Base-by-base conservation (phyloP, 805 yeast species). In the Lipomyces yamanashiensis region DNA sequence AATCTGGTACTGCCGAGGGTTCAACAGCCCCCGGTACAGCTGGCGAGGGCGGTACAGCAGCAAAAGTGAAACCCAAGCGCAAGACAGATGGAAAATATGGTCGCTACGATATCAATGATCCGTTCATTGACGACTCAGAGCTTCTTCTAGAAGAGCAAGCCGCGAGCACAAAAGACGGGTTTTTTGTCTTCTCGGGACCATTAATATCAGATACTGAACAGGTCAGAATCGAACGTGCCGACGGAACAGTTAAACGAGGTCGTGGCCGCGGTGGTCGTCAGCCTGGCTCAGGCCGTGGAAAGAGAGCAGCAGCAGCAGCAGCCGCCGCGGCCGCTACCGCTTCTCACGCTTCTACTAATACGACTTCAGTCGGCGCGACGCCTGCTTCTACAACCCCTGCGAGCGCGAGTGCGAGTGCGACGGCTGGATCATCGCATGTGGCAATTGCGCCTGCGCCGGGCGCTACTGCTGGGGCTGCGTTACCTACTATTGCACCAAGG, bases 51-150 rank as follows among this genome's bases (percentile, higher is more conserved):
- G 70, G 71, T 49, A 65, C 70, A 34, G 57, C 63, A 36, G 45
- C 73, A 62, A 76, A 78, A 69, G 78, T 81, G 71, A 75, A 79
- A 60, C 73, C 75, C 73, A 78, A 80, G 81, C 71, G 88, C 88
- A 83, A 92, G 58, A 84, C 89, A 68, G 90, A 92, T 41, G 97
- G 97, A 1, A 91, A 90, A 73, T 68, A 61, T 37, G 71, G 68
- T 21, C 47, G 56, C 12, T 95, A 95, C 76, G 99, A 95, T 74
- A 80, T 85, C 54, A 87, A 89, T 64, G 99, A 95, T 75, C 99
- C 98, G 1, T 95, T 95, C 72, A 95, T 95, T 63, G 99, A 95
- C 77, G 99, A 95, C 76, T 84, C 90, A 15, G 99, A 95, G 76
- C 79, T 92, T 70, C 83, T 85, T 62, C 89, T 95, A 89, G 99